Percentiles rank a stretch among this genome's conserved stretches.
These are phyloP conservation scores for Colletotrichum acutatum DNA, from an alignment of 2,329 filamentous ascomycete species.

Conservation along the genomic window DNA sequence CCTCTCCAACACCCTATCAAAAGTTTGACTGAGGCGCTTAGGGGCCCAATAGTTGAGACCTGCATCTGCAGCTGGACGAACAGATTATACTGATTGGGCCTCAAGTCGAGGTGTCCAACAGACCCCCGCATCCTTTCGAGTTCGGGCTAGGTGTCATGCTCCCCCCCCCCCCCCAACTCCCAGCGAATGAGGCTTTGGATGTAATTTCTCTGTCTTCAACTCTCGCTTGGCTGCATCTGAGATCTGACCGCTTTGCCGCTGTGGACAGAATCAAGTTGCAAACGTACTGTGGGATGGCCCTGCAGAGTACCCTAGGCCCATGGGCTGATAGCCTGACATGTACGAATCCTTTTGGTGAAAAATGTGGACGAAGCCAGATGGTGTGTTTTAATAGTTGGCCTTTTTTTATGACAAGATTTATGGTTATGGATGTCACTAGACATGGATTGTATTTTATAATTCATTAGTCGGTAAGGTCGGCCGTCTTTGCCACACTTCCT, in stretches of 20 bases:
- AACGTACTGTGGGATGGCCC: neutral
- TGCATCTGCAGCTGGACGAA: neutral
- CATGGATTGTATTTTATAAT: too few species aligned
- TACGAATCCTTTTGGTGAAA: neutral
- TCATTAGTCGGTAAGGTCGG: too few species aligned
- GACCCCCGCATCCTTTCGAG: neutral
- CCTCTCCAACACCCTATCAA: neutral
- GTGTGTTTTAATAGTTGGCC: neutral
- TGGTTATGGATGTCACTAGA: too few species aligned
- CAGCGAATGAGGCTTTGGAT: neutral
- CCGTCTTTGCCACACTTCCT: too few species aligned
- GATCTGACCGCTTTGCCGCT: neutral
- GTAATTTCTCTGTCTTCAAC: neutral
- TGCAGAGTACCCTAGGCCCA: neutral
- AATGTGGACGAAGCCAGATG: neutral
- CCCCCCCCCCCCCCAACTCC: too few species aligned
- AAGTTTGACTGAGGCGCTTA: neutral
- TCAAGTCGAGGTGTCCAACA: neutral
- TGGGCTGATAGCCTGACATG: neutral
- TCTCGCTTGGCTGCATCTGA: neutral
- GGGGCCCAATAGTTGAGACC: neutral
- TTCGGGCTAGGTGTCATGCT: neutral
- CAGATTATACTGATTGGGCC: too few species aligned
- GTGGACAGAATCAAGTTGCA: neutral
- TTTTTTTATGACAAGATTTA: neutral